These are phyloP conservation scores for Mycena vitilis DNA, from an alignment of 768 basidiomycete genomes.

Conservation along the genomic window DNA sequence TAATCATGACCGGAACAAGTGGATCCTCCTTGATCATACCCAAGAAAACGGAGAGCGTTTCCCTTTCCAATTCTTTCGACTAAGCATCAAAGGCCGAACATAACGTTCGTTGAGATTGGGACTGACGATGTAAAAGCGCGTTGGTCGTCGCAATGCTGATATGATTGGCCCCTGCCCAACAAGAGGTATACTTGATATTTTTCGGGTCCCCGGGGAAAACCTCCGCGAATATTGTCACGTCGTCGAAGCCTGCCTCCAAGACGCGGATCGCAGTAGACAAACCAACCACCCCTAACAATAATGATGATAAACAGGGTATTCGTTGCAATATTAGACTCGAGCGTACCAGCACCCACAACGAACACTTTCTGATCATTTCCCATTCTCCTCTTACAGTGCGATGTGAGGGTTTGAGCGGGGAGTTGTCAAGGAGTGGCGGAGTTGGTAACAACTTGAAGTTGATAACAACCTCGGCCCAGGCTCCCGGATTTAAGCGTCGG, in stretches of 20 bases:
- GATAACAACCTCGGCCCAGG: too few relatives aligned
- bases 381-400: background rate
- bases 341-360: conserved; percentile 4
- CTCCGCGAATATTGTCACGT: conserved; percentile 64
- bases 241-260: conserved; percentile 56
- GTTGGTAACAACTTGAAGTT: too few relatives aligned
- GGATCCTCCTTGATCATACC: conserved; percentile 24
- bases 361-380: background rate
- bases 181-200: conserved; percentile 61
- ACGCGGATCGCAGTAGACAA: conserved; percentile 64
- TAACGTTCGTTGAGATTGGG: background rate
- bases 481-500: too few relatives aligned
- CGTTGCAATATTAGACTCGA: background rate
- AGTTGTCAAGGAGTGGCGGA: background rate
- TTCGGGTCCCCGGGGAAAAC: conserved; percentile 61
- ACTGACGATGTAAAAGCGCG: conserved; percentile 20
- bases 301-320: background rate
- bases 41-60: conserved; percentile 19
- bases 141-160: conserved; percentile 29
- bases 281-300: conserved; percentile 60
- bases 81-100: background rate
- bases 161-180: conserved; percentile 56
- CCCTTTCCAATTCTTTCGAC: conserved; percentile 25
- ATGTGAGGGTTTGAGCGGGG: too few relatives aligned
- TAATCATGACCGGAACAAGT: conserved; percentile 26